phyloP scores from a whole-genome alignment of 1,284 basidiomycete species.

The Tilletia setariae region DNA sequence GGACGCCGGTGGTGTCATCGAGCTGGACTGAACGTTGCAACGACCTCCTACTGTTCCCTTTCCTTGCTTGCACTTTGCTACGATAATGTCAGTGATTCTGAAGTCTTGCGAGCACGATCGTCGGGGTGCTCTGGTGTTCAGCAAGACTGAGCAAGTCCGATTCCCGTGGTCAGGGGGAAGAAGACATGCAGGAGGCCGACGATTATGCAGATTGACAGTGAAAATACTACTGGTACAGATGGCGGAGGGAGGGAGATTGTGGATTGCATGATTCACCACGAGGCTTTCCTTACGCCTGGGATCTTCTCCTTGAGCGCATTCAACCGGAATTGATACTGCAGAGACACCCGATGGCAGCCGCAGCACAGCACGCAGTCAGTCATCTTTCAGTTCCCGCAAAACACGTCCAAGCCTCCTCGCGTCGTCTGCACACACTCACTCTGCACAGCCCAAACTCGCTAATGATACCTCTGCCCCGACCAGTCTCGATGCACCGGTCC shows the following conservation, averaged over 20 bases:
- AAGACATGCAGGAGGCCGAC: too few relatives aligned
- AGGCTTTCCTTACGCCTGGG: conserved; percentile 81
- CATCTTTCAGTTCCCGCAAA: too few relatives aligned
- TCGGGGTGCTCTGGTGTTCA: too few relatives aligned
- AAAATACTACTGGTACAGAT: neutral
- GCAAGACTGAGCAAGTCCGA: too few relatives aligned
- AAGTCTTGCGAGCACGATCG: too few relatives aligned
- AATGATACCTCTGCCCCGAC: conserved; percentile 79
- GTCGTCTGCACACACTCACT: too few relatives aligned
- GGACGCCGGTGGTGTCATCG: conserved; percentile 81
- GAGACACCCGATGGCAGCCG: conserved; percentile 4
- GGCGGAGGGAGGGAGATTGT: neutral
- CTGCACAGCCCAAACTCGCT: conserved; percentile 82
- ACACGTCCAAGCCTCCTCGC: too few relatives aligned
- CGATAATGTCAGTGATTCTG: too few relatives aligned
- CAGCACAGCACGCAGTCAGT: neutral
- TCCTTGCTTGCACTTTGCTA: too few relatives aligned
- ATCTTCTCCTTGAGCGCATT: conserved; percentile 75
- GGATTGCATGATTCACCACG: conserved; percentile 64
- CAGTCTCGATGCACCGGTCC: conserved; percentile 80
- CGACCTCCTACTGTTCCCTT: too few relatives aligned
- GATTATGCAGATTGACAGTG: too few relatives aligned
- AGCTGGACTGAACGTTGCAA: conserved; percentile 53
- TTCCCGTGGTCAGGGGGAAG: too few relatives aligned
- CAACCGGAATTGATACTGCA: conserved; percentile 80